Percentiles rank a stretch among this genome's conserved stretches.
Evolutionary conservation across 345 rosid genomes (phyloP).

Genomic region (Jatropha curcas): DNA sequence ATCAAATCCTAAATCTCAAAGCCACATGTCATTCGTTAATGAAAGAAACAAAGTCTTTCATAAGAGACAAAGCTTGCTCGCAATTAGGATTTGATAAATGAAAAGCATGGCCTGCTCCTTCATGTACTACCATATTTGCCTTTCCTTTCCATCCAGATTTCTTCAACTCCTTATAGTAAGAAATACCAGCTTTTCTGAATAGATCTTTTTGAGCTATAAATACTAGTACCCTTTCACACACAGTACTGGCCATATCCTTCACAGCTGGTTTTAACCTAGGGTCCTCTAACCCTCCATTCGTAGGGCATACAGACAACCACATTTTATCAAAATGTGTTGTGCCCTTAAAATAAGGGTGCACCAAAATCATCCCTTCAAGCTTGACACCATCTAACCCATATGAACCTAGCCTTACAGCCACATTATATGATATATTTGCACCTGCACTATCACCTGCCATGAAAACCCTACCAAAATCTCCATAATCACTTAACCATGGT

Average conservation of each 20-base stretch:
- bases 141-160: no score
- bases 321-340: slow-evolving; percentile 8
- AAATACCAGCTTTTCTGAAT: not conserved
- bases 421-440: slow-evolving; percentile 14
- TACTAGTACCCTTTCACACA: slow-evolving; percentile 8
- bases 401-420: slow-evolving; percentile 16
- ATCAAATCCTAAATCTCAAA: no score
- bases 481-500: slow-evolving; percentile 9
- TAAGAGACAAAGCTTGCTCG: no score
- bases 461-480: slow-evolving; percentile 13
- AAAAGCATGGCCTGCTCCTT: no score
- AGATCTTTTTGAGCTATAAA: not conserved
- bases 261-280: slow-evolving; percentile 37
- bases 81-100: no score
- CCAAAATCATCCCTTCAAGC: slow-evolving; percentile 7
- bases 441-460: slow-evolving; percentile 22
- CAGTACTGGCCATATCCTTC: slow-evolving; percentile 12
- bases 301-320: slow-evolving; percentile 35
- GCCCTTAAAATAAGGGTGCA: slow-evolving; percentile 41
- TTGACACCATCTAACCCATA: not conserved
- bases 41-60: no score
- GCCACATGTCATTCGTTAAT: no score
- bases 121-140: no score
- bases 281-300: slow-evolving; percentile 32
- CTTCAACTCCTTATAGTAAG: no score